Evolutionary conservation across 176 grass and related monocot species (phyloP).

Genomic region (Paspalum notatum): DNA sequence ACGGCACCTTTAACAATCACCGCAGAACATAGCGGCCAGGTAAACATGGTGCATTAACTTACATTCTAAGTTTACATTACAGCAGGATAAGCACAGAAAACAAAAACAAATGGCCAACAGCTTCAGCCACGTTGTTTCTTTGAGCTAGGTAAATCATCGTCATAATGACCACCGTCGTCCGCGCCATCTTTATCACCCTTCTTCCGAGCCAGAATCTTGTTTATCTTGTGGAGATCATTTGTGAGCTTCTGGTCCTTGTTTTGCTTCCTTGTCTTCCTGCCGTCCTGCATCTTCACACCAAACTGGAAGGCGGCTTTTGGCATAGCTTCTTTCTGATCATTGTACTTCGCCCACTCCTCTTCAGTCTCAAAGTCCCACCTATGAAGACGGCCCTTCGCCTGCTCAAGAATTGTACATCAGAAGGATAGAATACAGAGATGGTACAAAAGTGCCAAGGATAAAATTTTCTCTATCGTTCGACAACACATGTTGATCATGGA

Average conservation of each 20-base stretch:
- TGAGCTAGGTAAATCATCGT: conserved; percentile 66
- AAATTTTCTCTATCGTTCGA: background rate
- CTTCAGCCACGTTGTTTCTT: conserved; percentile 81
- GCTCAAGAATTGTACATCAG: conserved; percentile 34
- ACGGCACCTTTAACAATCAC: background rate
- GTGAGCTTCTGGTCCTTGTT: conserved; percentile 98
- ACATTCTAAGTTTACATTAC: background rate
- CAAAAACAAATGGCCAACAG: background rate
- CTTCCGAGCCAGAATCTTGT: conserved; percentile 91
- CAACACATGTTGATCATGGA: background rate
- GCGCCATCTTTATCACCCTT: conserved; percentile 72
- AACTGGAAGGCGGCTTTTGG: conserved; percentile 99
- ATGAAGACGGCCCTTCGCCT: conserved; percentile 98
- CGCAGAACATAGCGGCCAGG: background rate
- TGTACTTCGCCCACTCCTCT: conserved; percentile 97
- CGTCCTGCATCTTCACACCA: conserved; percentile 98
- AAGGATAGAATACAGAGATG: background rate
- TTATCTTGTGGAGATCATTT: conserved; percentile 96
- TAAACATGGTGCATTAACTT: background rate
- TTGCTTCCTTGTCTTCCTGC: conserved; percentile 91
- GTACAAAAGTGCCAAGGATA: background rate
- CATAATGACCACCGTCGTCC: conserved; percentile 49
- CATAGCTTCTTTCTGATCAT: conserved; percentile 96
- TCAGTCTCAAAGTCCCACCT: conserved; percentile 99
- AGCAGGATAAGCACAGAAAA: background rate